These are phyloP conservation scores for Moricandia arvensis DNA, from an alignment of 345 rosid species.

Conservation along the genomic window DNA sequence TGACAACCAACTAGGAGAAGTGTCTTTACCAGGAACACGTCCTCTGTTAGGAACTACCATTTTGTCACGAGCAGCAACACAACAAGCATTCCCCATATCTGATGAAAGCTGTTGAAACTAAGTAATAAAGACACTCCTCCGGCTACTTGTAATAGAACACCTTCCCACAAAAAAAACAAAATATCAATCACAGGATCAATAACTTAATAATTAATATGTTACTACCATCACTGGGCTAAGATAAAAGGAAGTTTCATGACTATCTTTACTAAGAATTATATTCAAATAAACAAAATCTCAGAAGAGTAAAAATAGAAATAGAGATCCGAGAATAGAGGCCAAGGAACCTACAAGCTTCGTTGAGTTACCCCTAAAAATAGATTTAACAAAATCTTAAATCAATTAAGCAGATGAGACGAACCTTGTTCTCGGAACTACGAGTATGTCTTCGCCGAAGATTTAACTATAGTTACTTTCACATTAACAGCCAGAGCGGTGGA, in stretches of 20 bases:
- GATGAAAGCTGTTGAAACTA: not conserved
- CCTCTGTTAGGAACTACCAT: slow-evolving; percentile 61
- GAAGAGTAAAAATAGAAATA: not conserved
- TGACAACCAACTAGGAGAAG: slow-evolving; percentile 68
- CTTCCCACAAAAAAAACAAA: not conserved
- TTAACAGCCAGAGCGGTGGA: too few relatives aligned
- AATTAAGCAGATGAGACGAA: not conserved
- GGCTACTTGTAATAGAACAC: too few relatives aligned
- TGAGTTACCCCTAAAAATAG: slow-evolving; percentile 7
- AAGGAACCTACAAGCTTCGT: slow-evolving; percentile 23
- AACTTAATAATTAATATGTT: not conserved
- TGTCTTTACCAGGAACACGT: slow-evolving; percentile 88
- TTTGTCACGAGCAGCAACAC: slow-evolving; percentile 90
- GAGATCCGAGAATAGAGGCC: slow-evolving; percentile 64
- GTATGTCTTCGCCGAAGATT: too few relatives aligned
- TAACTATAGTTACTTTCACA: too few relatives aligned
- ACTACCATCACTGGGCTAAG: not conserved
- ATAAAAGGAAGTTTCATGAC: slow-evolving; percentile 11
- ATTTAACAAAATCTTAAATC: too few relatives aligned
- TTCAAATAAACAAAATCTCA: not conserved
- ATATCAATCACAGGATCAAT: not conserved
- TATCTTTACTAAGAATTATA: not conserved
- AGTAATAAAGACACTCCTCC: not conserved
- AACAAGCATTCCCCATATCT: slow-evolving; percentile 91
- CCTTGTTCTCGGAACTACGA: slow-evolving; percentile 13